These are phyloP conservation scores for Pulveroboletus sp. DNA, from an alignment of 768 basidiomycete genomes.

Conservation along the genomic window DNA sequence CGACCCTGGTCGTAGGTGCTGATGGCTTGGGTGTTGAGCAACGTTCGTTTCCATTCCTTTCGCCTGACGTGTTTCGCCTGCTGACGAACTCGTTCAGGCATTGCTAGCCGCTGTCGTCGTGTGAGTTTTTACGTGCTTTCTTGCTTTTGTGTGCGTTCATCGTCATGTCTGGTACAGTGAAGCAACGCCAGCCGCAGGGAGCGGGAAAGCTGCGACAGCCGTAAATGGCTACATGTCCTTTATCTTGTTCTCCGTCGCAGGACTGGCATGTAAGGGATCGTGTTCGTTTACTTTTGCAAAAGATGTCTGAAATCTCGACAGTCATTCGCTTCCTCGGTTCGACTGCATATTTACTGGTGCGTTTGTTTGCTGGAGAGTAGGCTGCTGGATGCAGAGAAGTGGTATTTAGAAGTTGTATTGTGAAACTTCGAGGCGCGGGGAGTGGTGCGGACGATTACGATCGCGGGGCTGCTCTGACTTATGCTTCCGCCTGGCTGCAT, in stretches of 20 bases:
- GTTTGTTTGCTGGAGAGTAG: conserved; percentile 85
- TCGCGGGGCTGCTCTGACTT: background rate
- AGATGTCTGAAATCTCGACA: conserved; percentile 27
- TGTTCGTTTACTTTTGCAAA: background rate
- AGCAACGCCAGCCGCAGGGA: conserved; percentile 50
- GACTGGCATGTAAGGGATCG: conserved; percentile 70
- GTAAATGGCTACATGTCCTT: conserved; percentile 89
- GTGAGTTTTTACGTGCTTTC: conserved; percentile 49
- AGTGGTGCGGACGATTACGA: conserved; percentile 12
- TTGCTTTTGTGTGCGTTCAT: background rate
- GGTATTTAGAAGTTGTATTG: too few relatives aligned
- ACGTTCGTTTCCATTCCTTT: conserved; percentile 45
- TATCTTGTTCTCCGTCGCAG: conserved; percentile 82
- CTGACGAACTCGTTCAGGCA: conserved; percentile 37
- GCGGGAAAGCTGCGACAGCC: conserved; percentile 43
- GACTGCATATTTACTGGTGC: conserved; percentile 75
- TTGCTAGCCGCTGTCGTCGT: conserved; percentile 72
- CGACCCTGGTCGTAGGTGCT: conserved; percentile 48
- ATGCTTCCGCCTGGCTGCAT: background rate
- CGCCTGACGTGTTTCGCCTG: conserved; percentile 1
- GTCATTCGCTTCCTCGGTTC: conserved; percentile 85
- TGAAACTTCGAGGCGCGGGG: background rate
- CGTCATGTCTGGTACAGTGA: conserved; percentile 5
- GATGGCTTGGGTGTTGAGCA: conserved; percentile 84
- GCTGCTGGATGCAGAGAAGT: background rate